A percentile compares a stretch with the other conserved stretches of the same genome.
These are phyloP conservation scores for Spongiforma sp. DNA, from an alignment of 1,284 basidiomycete species.

Conservation along the genomic window DNA sequence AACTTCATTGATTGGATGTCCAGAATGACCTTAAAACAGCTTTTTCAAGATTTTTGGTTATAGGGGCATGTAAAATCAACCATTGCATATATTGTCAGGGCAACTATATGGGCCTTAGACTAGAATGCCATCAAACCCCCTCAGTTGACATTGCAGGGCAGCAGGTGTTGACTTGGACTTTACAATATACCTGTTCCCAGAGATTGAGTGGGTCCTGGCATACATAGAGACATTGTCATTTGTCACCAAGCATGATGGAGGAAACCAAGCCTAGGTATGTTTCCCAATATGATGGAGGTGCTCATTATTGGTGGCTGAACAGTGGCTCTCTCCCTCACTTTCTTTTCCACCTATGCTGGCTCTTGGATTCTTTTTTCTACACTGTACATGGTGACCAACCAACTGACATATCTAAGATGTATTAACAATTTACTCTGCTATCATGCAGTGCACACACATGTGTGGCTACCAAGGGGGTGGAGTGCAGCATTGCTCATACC, in stretches of 20 bases:
- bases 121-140: too few relatives aligned
- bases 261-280: slow-evolving; percentile 33
- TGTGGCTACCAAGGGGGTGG: slow-evolving; percentile 58
- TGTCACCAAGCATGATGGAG: slow-evolving; percentile 23
- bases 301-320: not conserved
- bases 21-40: too few relatives aligned
- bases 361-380: too few relatives aligned
- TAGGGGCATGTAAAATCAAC: too few relatives aligned
- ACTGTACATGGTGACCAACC: too few relatives aligned
- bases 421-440: slow-evolving; percentile 62
- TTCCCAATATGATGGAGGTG: not conserved
- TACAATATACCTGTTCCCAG: slow-evolving; percentile 24
- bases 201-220: slow-evolving; percentile 7
- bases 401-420: slow-evolving; percentile 49
- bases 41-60: too few relatives aligned
- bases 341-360: not conserved
- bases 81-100: too few relatives aligned
- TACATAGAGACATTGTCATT: slow-evolving; percentile 19
- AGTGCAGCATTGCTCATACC: slow-evolving; percentile 79
- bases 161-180: too few relatives aligned
- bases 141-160: too few relatives aligned
- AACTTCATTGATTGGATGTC: too few relatives aligned
- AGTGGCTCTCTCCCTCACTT: not conserved
- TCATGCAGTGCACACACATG: slow-evolving; percentile 47
- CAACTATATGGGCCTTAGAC: too few relatives aligned